Evolutionary conservation across 176 grass and related monocot genomes (phyloP), one percentile per base, ranked within the genome.

Genomic region (Triticum timopheevii): DNA sequence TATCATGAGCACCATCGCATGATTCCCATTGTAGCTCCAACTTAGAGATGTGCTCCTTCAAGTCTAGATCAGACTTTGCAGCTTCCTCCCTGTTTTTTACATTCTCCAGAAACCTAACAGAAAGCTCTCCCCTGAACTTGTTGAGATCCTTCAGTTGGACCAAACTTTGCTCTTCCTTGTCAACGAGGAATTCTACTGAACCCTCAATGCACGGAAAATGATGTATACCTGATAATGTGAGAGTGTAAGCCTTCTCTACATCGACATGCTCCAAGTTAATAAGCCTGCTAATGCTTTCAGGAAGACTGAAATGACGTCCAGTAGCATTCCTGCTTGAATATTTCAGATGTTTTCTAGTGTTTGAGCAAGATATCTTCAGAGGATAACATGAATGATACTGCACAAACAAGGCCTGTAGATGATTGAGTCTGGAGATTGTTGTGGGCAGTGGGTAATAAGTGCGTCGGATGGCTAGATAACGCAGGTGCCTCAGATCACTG

Each of bases 381-480:
- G 65, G 44, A 31, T 72, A 62, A 72, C 84, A 86, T 62, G 84
- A 86, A 39, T 86, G 84, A 30, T 86, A 86, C 11, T 72, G 65
- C 6, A 86, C 65, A 80, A 80, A 86, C 34, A 86, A 62, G n/a
- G 76, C 76, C 36, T 68, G 49, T 23, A 84, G 59, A 88, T 91
- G 76, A 73, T 81, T 25, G 19, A 88, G 87, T 58, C 49, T 52
- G 25, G 8, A 70, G 8, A 91, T 67, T 3, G 63, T 64, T 50
- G n/a, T 39, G 13, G 90, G 70, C 8, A 91, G 44, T 47, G 68
- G 63, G 38, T 56, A 13, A 38, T 61, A 75, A 63, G 81, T 56
- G 61, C 64, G 25, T 9, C 9, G 8, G 28, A 88, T 77, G 52
- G 34, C 75, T 67, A 91, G 23, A 52, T 80, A 87, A 13, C 85